A percentile compares a stretch with the other conserved stretches of the same genome.
Conservation (phyloP, 2,329 filamentous ascomycete species). For the Monilinia fructicola region DNA sequence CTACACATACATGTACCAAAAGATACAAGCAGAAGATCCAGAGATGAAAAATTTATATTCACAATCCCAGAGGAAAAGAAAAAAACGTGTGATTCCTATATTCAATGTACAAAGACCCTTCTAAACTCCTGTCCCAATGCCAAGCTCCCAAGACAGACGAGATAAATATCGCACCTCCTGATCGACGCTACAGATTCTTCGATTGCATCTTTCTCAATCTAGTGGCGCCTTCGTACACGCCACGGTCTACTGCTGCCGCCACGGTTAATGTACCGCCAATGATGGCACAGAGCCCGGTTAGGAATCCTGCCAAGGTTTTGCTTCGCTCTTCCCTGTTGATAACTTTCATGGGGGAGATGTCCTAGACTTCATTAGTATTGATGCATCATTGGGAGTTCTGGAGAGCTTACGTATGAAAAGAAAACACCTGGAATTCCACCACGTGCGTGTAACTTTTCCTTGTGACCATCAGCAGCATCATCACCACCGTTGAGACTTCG, state of each 20-base stretch:
- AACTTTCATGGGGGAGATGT: conserved; percentile 99
- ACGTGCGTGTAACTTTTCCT: conserved; percentile 83
- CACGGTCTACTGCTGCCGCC: conserved; percentile 87
- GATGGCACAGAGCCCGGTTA: conserved; percentile 91
- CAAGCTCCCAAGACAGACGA: background rate
- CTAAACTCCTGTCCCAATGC: conserved; percentile 30
- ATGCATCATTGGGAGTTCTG: background rate
- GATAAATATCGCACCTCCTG: conserved; percentile 26
- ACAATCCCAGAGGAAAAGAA: background rate
- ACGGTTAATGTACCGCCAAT: conserved; percentile 95
- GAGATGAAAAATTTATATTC: background rate
- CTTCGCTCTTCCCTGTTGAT: conserved; percentile 89
- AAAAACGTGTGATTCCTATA: conserved; percentile 10
- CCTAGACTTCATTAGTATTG: conserved; percentile 49
- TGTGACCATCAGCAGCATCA: conserved; percentile 83
- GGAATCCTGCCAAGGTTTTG: conserved; percentile 88
- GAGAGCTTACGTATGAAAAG: conserved; percentile 83
- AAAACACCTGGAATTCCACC: conserved; percentile 97
- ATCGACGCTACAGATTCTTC: conserved; percentile 53
- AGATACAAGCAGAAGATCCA: too few relatives aligned
- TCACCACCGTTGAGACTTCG: conserved; percentile 80
- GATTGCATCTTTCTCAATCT: conserved; percentile 82
- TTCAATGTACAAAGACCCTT: conserved; percentile 29
- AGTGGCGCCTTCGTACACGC: conserved; percentile 82
- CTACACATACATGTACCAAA: background rate